Conservation (phyloP, 768 basidiomycete genomes). For the Tubosaeta sp. region DNA sequence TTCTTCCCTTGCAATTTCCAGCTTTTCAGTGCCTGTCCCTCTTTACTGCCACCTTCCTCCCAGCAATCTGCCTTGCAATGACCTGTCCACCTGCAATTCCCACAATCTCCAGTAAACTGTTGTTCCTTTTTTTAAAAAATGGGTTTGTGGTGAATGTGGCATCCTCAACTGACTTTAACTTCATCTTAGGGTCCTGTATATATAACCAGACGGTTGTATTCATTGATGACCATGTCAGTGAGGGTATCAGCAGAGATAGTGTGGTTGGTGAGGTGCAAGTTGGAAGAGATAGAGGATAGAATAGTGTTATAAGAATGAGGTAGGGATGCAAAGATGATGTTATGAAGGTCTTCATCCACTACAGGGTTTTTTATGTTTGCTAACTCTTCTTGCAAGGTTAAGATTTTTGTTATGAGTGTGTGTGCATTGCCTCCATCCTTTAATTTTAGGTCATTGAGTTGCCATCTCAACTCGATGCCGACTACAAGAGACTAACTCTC, state of each 20-base stretch:
- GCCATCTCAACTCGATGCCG: not conserved
- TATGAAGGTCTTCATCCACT: constrained; percentile 29
- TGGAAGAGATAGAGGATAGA: too few species aligned
- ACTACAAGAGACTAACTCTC: not conserved
- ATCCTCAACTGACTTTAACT: too few species aligned
- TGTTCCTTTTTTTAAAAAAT: too few species aligned
- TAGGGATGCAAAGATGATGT: constrained; percentile 35
- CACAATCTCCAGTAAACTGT: too few species aligned
- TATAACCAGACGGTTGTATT: too few species aligned
- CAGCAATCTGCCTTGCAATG: constrained; percentile 5
- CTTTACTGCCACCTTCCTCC: constrained; percentile 8
- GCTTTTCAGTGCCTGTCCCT: not conserved
- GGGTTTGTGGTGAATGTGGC: too few species aligned
- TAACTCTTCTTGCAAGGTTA: constrained; percentile 30
- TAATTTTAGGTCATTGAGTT: constrained; percentile 2
- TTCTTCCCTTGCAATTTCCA: constrained; percentile 5
- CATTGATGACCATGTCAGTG: too few species aligned
- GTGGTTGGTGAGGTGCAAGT: too few species aligned
- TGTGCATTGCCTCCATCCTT: constrained; percentile 31
- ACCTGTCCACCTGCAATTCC: constrained; percentile 4
- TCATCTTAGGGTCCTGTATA: too few species aligned
- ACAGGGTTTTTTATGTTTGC: constrained; percentile 30
- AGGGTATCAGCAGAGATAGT: too few species aligned
- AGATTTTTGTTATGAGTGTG: constrained; percentile 29
- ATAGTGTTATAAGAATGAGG: constrained; percentile 32